Evolutionary conservation across 805 yeast genomes (phyloP), one percentile per base, ranked within the genome.

Genomic region (Metschnikowia lachancei): DNA sequence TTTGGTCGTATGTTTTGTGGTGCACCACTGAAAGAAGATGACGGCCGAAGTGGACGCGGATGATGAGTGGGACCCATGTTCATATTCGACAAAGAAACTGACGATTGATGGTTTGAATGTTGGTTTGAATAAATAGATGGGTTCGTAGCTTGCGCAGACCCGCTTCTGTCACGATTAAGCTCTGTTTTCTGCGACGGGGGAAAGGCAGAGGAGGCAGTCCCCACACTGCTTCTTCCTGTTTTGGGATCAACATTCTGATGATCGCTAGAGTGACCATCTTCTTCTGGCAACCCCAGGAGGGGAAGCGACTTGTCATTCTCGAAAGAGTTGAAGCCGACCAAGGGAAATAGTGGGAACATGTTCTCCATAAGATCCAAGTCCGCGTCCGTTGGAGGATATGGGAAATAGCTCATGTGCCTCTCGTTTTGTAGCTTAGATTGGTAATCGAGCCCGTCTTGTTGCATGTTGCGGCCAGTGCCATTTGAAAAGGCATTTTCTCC

Each of bases 321-420:
- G 47, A 72, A 70, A 30, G 70, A 64, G 36, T 57, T 54, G 35
- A 59, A 56, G 7, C 76, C 77, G 14, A 72, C 69, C 45, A 72
- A 57, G 3, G 77, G 75, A 39, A 71, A 71, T 18, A 72, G 61
- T 3, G 77, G 77, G 46, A 69, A 71, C 66, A 67, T 66, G 40
- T 60, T 59, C 40, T 66, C 70, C 45, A 63, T 62, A 39, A 59
- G 42, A 39, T 65, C 68, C 42, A 62, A 50, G 35, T 60, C 63
- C 1, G 57, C 51, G 26, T 58, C 58, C 3, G 55, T 41, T 4
- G 58, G 58, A 9, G 53, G 51, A 29, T 50, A 41, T 12, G 58
- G 52, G 32, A 54, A 53, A 30, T 42, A 40, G 32, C 13, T 40
- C 37, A 49, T 32, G n/a, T 43, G 14, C 32, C 32, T 43, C 19